A percentile compares a stretch with the other conserved stretches of the same genome.
phyloP scores from a whole-genome alignment of 306 rosid genomes.

The Vigna reflexopilosa region DNA sequence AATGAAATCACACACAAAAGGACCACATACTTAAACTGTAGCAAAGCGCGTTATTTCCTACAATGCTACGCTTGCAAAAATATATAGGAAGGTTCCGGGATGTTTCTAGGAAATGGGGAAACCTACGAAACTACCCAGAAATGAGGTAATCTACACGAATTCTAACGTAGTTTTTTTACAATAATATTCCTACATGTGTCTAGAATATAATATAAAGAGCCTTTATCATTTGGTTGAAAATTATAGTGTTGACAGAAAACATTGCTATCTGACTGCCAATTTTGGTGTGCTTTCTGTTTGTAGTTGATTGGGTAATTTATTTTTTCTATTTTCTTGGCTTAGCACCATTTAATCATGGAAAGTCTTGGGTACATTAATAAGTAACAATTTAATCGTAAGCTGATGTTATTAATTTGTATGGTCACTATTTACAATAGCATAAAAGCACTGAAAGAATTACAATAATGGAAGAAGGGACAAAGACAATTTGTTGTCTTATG shows the following conservation, averaged over 20 bases:
- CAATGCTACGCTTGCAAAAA: no score
- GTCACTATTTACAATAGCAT: conserved; percentile 84
- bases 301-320: not conserved
- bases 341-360: conserved; percentile 26
- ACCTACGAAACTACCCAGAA: conserved; percentile 18
- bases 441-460: conserved; percentile 75
- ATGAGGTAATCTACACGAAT: not conserved
- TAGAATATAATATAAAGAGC: not conserved
- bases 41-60: conserved; percentile 3
- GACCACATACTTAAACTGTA: not conserved
- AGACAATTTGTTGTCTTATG: conserved; percentile 47
- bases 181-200: not conserved
- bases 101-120: conserved; percentile 4
- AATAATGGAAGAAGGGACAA: conserved; percentile 38
- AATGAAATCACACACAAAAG: not conserved
- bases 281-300: not conserved
- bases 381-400: conserved; percentile 30
- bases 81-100: conserved; percentile 16
- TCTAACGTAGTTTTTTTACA: not conserved
- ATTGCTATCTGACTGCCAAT: conserved; percentile 1
- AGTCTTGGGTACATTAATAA: not conserved
- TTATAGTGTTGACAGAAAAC: not conserved
- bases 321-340: not conserved
- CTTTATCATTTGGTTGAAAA: not conserved
- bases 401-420: conserved; percentile 58